Percentiles rank a stretch among this genome's conserved stretches.
These are phyloP conservation scores for Glycine soja DNA, from an alignment of 306 rosid species.

Conservation along the genomic window DNA sequence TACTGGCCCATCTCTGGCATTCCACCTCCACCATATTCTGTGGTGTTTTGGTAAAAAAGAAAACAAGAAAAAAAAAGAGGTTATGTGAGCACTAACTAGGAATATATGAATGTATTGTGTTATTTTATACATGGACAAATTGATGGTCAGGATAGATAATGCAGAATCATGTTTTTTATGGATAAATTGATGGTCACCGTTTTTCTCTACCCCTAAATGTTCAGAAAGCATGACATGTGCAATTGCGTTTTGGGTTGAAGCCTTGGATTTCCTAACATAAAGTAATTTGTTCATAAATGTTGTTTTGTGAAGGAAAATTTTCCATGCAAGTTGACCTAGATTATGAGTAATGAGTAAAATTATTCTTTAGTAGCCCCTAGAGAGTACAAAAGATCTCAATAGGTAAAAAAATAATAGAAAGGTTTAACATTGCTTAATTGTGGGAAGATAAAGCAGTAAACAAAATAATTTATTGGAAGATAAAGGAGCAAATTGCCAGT, in stretches of 20 bases:
- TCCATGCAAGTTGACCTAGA: slow-evolving; percentile 33
- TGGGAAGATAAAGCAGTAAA: no score
- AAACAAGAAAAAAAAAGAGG: background rate
- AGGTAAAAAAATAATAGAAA: slow-evolving; percentile 1
- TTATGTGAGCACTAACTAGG: background rate
- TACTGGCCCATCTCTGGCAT: slow-evolving; percentile 82
- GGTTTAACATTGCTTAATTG: slow-evolving; percentile 4
- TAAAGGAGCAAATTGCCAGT: slow-evolving; percentile 31
- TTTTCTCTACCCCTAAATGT: slow-evolving; percentile 2
- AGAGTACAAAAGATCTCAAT: background rate
- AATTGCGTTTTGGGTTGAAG: background rate
- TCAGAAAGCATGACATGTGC: background rate
- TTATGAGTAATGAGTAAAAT: background rate
- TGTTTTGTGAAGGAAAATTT: slow-evolving; percentile 25
- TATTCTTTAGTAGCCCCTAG: background rate
- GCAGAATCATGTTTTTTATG: background rate
- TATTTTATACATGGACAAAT: background rate
- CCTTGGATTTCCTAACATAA: background rate
- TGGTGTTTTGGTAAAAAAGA: background rate
- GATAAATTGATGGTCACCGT: background rate
- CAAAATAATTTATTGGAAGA: slow-evolving; percentile 1
- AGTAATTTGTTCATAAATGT: background rate
- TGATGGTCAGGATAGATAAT: background rate
- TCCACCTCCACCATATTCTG: slow-evolving; percentile 81
- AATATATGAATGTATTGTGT: background rate